phyloP scores from a whole-genome alignment of 768 basidiomycete genomes.

The Neoboletus subvelutipes region DNA sequence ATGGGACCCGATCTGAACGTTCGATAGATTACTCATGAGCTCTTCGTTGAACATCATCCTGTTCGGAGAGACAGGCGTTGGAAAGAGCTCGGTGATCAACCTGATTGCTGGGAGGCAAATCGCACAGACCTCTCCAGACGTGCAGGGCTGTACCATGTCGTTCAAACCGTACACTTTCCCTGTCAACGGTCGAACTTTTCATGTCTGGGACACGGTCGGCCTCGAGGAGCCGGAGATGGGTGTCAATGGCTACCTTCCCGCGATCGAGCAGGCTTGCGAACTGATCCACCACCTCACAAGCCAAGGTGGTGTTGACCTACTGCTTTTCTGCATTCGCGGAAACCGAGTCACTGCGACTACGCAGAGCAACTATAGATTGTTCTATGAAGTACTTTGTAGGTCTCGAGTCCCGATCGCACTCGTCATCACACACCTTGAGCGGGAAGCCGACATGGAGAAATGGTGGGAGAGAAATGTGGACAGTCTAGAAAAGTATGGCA shows the following conservation, averaged over 20 bases:
- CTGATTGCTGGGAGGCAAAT: slow-evolving; percentile 28
- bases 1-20: slow-evolving; percentile 18
- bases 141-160: slow-evolving; percentile 39
- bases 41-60: slow-evolving; percentile 38
- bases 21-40: slow-evolving; percentile 18
- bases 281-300: slow-evolving; percentile 35
- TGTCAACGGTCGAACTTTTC: slow-evolving; percentile 15
- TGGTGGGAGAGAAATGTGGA: slow-evolving; percentile 35
- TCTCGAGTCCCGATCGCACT: slow-evolving; percentile 31
- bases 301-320: slow-evolving; percentile 39
- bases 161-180: slow-evolving; percentile 28
- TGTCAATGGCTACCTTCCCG: slow-evolving; percentile 25
- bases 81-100: slow-evolving; percentile 37
- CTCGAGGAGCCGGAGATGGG: slow-evolving; percentile 34
- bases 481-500: slow-evolving; percentile 25
- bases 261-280: slow-evolving; percentile 29
- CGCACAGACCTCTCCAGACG: slow-evolving; percentile 28
- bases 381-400: slow-evolving; percentile 43
- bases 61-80: slow-evolving; percentile 44
- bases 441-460: slow-evolving; percentile 32
- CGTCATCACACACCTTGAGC: slow-evolving; percentile 42
- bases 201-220: slow-evolving; percentile 38
- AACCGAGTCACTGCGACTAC: slow-evolving; percentile 39
- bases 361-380: slow-evolving; percentile 41
- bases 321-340: slow-evolving; percentile 43